Conservation (phyloP, 306 rosid species). For the Cucumis cinereus region DNA sequence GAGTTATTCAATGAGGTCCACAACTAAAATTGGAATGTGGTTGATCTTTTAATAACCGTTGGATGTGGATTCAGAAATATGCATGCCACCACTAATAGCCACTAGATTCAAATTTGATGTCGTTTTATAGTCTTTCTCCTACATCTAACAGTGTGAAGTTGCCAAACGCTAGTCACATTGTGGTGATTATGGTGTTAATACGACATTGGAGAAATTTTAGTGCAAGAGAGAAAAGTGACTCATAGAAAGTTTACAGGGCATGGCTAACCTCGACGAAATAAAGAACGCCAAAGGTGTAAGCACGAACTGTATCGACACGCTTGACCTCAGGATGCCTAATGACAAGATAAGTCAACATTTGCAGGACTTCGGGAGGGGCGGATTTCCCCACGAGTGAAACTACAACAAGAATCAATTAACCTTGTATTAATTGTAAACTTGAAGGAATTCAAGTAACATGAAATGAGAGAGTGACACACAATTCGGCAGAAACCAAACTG, state of each 20-base stretch:
- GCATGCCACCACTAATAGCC: not conserved
- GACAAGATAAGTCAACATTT: slow-evolving; percentile 73
- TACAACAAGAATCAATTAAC: slow-evolving; percentile 14
- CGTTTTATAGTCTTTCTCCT: not conserved
- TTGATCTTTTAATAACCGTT: not conserved
- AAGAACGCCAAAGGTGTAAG: slow-evolving; percentile 91
- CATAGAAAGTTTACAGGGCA: not conserved
- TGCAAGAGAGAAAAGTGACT: not conserved
- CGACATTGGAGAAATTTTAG: not conserved
- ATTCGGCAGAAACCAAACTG: not conserved
- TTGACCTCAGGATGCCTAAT: slow-evolving; percentile 57
- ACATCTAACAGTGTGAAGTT: not conserved
- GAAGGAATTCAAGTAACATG: not conserved
- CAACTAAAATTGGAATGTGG: not conserved
- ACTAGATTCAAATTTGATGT: not conserved
- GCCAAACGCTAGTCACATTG: not conserved
- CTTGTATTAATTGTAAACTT: not conserved
- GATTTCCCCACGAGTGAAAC: slow-evolving; percentile 88
- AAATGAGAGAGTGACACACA: not conserved
- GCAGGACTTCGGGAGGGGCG: slow-evolving; percentile 84
- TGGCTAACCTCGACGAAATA: slow-evolving; percentile 86
- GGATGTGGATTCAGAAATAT: not conserved
- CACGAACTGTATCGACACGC: slow-evolving; percentile 89
- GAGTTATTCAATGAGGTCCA: not conserved
- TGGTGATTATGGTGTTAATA: not conserved